phyloP scores from a whole-genome alignment of 139 green algal species.

The Mesotaenium endlicherianum region DNA sequence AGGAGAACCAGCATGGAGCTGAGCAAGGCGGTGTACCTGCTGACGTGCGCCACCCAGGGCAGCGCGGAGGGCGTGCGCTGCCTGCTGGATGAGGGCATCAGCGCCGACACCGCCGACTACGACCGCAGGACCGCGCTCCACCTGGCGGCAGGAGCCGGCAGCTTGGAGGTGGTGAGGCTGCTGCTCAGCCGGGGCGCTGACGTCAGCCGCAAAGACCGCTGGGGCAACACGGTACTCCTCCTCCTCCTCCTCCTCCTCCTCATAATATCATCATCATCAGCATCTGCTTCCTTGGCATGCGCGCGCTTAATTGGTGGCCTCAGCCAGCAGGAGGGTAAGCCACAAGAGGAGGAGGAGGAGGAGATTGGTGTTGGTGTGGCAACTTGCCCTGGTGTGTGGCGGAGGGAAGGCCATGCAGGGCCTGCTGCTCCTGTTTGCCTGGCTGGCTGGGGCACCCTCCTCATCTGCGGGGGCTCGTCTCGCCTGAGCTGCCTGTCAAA shows the following conservation, averaged over 20 bases:
- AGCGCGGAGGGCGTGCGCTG: neutral
- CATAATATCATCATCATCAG: too few species aligned
- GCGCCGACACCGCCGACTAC: slow-evolving; percentile 37
- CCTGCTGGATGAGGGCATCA: slow-evolving; percentile 3
- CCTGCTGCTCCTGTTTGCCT: too few species aligned
- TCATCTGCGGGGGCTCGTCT: too few species aligned
- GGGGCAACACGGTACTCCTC: slow-evolving; percentile 32
- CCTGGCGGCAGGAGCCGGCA: slow-evolving; percentile 50
- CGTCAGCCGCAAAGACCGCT: slow-evolving; percentile 41
- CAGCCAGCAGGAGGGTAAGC: neutral
- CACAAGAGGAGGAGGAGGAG: neutral
- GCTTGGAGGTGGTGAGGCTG: slow-evolving; percentile 28
- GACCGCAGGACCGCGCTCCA: slow-evolving; percentile 56
- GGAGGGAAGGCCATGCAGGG: neutral
- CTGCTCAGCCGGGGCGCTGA: slow-evolving; percentile 33
- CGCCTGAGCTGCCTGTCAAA: too few species aligned
- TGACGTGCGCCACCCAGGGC: neutral
- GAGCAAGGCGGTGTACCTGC: neutral
- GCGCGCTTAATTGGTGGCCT: neutral
- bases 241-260: too few species aligned
- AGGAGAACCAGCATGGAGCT: too few species aligned
- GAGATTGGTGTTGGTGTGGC: neutral
- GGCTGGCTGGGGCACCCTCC: too few species aligned
- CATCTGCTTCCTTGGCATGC: too few species aligned
- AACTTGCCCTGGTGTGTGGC: neutral